Evolutionary conservation across 2,329 filamentous ascomycete species (phyloP).

Genomic region (Microdochium bolleyi): DNA sequence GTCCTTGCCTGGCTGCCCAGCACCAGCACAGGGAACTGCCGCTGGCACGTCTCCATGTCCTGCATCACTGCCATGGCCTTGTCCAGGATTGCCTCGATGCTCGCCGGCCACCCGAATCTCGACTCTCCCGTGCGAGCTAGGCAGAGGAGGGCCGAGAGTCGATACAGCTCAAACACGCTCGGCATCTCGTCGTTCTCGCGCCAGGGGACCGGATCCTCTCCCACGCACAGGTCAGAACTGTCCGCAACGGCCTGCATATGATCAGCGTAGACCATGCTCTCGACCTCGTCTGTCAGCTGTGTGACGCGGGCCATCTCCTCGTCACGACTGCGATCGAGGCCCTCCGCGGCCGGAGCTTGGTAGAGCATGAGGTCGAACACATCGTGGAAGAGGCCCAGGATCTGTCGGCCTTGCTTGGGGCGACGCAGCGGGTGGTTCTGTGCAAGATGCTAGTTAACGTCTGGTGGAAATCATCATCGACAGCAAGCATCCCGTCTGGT

Average conservation of each 20-base stretch:
- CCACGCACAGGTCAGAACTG: neutral
- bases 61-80: neutral
- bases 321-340: neutral
- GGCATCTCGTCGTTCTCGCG: neutral
- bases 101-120: neutral
- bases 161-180: neutral
- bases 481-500: neutral
- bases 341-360: neutral
- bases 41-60: neutral
- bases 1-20: neutral
- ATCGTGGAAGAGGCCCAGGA: neutral
- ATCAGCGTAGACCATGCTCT: neutral
- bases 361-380: neutral
- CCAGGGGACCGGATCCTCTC: neutral
- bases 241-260: no score
- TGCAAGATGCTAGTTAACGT: no score
- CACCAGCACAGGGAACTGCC: neutral
- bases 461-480: neutral
- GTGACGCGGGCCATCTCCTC: neutral
- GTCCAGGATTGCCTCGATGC: neutral
- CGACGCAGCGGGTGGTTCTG: neutral
- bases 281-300: neutral
- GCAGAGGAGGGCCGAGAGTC: neutral
- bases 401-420: neutral
- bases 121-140: neutral